phyloP scores from a whole-genome alignment of 345 rosid genomes.

The Eucalyptus pumila region DNA sequence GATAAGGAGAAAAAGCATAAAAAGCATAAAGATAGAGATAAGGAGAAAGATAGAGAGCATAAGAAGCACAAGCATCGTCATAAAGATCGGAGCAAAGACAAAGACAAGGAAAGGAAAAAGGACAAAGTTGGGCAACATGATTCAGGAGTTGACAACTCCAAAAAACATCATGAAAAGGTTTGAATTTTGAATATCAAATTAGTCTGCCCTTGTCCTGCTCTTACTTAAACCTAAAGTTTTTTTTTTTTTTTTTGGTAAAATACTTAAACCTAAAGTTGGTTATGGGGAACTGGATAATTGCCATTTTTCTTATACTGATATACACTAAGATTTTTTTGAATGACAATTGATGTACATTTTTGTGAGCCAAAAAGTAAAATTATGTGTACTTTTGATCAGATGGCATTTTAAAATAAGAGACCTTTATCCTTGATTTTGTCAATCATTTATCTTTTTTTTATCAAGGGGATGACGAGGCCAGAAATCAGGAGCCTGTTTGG shows the following conservation, averaged over 20 bases:
- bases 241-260: too few species aligned
- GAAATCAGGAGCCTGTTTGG: neutral
- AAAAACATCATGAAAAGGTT: conserved; percentile 89
- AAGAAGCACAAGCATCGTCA: conserved; percentile 85
- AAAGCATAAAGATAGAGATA: conserved; percentile 77
- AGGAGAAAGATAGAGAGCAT: conserved; percentile 86
- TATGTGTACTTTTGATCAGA: neutral
- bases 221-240: neutral
- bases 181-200: neutral
- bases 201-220: neutral
- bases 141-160: conserved; percentile 59
- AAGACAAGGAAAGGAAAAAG: conserved; percentile 77
- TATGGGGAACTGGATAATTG: neutral
- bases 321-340: neutral
- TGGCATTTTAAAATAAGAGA: neutral
- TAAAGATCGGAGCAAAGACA: conserved; percentile 77
- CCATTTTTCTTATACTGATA: neutral
- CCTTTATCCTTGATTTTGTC: neutral
- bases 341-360: neutral
- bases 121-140: conserved; percentile 73
- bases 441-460: neutral
- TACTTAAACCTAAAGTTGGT: neutral
- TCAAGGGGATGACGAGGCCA: neutral
- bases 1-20: conserved; percentile 92
- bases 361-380: neutral